Conservation (phyloP, 2,329 filamentous ascomycete species). For the Sclerotinia trifoliorum region DNA sequence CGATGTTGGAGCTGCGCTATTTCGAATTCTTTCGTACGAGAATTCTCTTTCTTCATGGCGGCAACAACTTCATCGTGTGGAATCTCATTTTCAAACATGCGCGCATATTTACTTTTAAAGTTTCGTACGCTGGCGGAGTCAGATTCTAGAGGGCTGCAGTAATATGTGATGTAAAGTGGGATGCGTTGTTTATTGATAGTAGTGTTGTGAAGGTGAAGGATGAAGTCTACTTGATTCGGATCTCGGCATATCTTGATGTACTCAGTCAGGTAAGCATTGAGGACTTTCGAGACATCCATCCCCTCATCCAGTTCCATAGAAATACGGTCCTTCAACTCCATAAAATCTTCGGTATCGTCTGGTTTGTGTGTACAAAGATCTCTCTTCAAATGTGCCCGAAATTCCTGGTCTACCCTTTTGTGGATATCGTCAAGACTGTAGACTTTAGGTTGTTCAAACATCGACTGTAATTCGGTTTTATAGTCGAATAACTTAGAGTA, state of each 20-base stretch:
- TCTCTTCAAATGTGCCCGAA: constrained; percentile 33
- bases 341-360: constrained; percentile 24
- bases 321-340: constrained; percentile 20
- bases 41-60: constrained; percentile 34
- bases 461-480: constrained; percentile 27
- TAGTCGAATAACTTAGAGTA: constrained; percentile 28
- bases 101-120: constrained; percentile 37
- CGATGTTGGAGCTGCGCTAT: constrained; percentile 26
- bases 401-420: constrained; percentile 25
- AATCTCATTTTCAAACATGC: constrained; percentile 33
- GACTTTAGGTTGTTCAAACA: constrained; percentile 29
- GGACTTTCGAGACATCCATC: constrained; percentile 23
- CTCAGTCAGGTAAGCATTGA: constrained; percentile 26
- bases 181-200: constrained; percentile 32
- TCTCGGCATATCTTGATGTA: constrained; percentile 22
- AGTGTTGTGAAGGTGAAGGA: constrained; percentile 27
- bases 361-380: constrained; percentile 28
- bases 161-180: constrained; percentile 34
- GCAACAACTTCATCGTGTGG: constrained; percentile 34
- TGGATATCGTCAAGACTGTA: constrained; percentile 34
- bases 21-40: constrained; percentile 27
- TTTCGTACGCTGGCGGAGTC: constrained; percentile 33
- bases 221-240: constrained; percentile 24
- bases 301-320: constrained; percentile 26
- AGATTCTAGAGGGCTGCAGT: constrained; percentile 28